Percentiles rank a stretch among this genome's conserved stretches.
Conservation (phyloP, 306 rosid species). For the Boehmeria nivea region DNA sequence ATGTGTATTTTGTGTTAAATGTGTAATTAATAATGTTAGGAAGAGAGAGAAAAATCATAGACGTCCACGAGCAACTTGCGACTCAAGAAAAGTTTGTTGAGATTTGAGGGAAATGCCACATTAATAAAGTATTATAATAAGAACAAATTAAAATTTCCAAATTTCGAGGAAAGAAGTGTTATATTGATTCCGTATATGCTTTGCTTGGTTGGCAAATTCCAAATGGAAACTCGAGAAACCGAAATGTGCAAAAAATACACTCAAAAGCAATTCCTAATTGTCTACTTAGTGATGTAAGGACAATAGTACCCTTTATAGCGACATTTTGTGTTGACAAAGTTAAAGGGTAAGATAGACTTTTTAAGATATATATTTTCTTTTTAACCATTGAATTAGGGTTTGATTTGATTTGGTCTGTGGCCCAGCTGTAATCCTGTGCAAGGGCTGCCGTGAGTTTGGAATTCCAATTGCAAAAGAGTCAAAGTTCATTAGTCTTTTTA, state of each 20-base stretch:
- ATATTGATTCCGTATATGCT: neutral
- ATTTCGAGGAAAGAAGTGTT: neutral
- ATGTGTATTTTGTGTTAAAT: neutral
- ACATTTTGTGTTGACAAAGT: too few relatives aligned
- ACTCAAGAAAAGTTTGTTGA: slow-evolving; percentile 8
- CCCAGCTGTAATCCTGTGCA: neutral
- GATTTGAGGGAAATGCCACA: neutral
- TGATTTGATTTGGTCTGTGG: neutral
- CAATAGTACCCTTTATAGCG: neutral
- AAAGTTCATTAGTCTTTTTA: too few relatives aligned
- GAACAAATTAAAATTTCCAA: too few relatives aligned
- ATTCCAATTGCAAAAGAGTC: too few relatives aligned
- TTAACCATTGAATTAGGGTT: neutral
- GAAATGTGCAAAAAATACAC: neutral
- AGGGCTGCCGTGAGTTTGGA: too few relatives aligned
- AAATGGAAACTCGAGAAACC: neutral
- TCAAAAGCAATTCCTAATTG: neutral
- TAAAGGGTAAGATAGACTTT: slow-evolving; percentile 9
- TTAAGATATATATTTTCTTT: too few relatives aligned
- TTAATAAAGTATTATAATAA: too few relatives aligned
- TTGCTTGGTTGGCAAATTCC: neutral
- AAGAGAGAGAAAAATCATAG: neutral
- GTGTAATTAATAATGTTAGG: neutral
- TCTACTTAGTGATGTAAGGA: neutral
- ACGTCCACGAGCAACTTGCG: slow-evolving; percentile 13